These are phyloP conservation scores for Vanilla planifolia DNA, from an alignment of 106 monocot genomes.

Conservation along the genomic window DNA sequence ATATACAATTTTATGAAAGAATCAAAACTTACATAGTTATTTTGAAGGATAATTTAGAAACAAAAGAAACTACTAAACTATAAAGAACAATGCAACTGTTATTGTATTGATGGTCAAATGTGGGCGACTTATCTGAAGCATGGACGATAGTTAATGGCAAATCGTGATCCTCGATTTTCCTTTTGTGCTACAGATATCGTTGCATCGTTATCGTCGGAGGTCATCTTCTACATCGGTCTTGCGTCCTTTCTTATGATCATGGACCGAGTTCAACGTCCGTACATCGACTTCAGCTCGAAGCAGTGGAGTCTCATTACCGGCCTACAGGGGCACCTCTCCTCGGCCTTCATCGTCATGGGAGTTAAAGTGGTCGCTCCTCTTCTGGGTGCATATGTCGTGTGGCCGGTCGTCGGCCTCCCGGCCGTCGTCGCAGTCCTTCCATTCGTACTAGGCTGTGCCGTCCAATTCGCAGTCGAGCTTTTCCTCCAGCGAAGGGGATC, in stretches of 20 bases:
- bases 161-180: neutral
- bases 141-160: too few relatives aligned
- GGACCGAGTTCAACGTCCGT: conserved; percentile 49
- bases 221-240: conserved; percentile 56
- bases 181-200: conserved; percentile 41
- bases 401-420: conserved; percentile 55
- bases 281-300: conserved; percentile 60
- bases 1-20: too few relatives aligned
- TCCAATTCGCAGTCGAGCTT: conserved; percentile 52
- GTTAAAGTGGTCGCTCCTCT: conserved; percentile 62
- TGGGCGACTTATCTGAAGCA: too few relatives aligned
- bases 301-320: conserved; percentile 69
- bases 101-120: too few relatives aligned
- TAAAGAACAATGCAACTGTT: too few relatives aligned
- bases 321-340: conserved; percentile 51
- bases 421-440: conserved; percentile 47
- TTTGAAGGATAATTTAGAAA: too few relatives aligned
- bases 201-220: conserved; percentile 40
- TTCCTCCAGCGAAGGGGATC: conserved; percentile 18
- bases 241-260: conserved; percentile 39
- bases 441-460: conserved; percentile 62
- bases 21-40: too few relatives aligned
- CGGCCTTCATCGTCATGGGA: conserved; percentile 64
- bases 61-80: too few relatives aligned
- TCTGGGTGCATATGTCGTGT: conserved; percentile 39